Conservation (phyloP, 2,329 filamentous ascomycete genomes). For the Scedosporium boydii region DNA sequence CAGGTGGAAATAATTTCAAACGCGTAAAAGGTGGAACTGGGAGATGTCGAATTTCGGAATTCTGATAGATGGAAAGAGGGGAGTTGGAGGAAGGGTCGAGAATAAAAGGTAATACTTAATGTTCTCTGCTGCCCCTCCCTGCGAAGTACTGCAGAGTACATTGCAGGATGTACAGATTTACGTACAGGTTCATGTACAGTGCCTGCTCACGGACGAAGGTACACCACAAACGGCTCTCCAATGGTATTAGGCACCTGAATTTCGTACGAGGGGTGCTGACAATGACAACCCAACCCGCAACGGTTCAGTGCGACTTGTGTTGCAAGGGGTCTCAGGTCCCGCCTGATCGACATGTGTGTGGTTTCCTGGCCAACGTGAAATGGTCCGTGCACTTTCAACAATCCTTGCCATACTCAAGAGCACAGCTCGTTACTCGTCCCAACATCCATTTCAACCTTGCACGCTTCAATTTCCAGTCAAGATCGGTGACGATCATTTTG, state of each 20-base stretch:
- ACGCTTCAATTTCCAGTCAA: background rate
- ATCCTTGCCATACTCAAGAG: background rate
- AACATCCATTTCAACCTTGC: background rate
- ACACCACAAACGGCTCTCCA: too few species aligned
- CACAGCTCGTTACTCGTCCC: background rate
- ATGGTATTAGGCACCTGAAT: too few species aligned
- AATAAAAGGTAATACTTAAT: conserved; percentile 4
- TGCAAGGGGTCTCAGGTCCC: conserved; percentile 6
- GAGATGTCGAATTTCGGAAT: conserved; percentile 2
- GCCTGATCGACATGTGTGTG: conserved; percentile 4
- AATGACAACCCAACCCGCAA: background rate
- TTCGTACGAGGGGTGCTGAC: background rate
- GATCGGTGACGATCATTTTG: background rate
- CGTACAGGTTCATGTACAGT: background rate
- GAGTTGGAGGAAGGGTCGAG: conserved; percentile 1
- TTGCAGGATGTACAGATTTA: background rate
- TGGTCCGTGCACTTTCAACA: conserved; percentile 3
- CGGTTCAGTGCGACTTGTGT: background rate
- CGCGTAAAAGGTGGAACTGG: background rate
- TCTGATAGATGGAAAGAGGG: conserved; percentile 4
- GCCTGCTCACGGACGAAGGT: background rate
- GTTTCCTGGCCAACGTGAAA: conserved; percentile 2
- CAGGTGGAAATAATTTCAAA: background rate
- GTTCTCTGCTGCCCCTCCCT: background rate
- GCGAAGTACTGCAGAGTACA: background rate